Conservation (phyloP, 2,329 filamentous ascomycete genomes). For the Akanthomyces dipterigenus region DNA sequence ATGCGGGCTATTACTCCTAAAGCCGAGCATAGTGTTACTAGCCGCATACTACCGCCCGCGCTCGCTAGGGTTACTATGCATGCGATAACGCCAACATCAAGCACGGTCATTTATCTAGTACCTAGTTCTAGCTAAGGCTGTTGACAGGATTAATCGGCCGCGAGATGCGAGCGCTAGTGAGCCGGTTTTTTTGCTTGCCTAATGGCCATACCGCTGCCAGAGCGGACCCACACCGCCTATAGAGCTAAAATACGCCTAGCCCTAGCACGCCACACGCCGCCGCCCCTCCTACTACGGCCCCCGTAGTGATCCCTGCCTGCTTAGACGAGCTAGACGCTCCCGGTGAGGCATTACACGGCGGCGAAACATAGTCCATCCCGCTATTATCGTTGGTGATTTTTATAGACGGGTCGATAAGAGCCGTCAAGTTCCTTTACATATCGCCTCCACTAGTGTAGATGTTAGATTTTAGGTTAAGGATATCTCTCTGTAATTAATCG, state of each 20-base stretch:
- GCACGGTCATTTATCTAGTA: too few species aligned
- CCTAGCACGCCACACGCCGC: neutral
- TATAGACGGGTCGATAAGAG: neutral
- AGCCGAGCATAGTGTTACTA: too few species aligned
- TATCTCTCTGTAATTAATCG: neutral
- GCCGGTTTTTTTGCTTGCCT: neutral
- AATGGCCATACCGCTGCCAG: neutral
- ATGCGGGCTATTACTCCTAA: too few species aligned
- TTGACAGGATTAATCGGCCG: neutral
- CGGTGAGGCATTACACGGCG: neutral
- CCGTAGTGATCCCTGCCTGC: neutral
- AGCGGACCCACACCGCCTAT: neutral
- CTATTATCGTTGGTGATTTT: neutral
- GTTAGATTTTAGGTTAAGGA: neutral
- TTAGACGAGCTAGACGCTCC: neutral
- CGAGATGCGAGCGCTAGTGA: neutral
- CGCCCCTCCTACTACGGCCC: neutral
- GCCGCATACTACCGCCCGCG: too few species aligned
- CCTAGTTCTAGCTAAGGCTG: neutral
- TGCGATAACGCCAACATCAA: too few species aligned
- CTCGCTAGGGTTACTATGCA: too few species aligned
- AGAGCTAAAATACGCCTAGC: neutral
- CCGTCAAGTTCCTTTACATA: neutral
- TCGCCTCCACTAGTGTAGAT: neutral
- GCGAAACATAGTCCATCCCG: neutral